phyloP scores from a whole-genome alignment of 495 filamentous ascomycete species.

The Evernia prunastri region DNA sequence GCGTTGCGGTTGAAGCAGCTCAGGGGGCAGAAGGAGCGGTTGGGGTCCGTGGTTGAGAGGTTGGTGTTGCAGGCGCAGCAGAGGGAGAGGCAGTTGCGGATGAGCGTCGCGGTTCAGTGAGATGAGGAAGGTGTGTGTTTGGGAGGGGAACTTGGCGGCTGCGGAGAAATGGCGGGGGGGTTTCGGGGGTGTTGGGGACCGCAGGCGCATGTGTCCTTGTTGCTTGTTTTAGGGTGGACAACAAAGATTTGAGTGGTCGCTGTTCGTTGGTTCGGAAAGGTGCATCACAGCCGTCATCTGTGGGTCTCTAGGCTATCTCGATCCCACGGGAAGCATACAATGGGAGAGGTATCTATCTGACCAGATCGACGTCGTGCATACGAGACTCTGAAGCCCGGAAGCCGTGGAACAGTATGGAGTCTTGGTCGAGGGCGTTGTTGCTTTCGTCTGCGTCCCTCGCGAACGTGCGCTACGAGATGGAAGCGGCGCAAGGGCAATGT shows the following conservation, averaged over 20 bases:
- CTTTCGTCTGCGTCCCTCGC: not conserved
- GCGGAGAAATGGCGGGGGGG: not conserved
- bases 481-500: not conserved
- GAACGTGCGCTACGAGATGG: not conserved
- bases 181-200: not conserved
- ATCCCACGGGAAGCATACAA: not conserved
- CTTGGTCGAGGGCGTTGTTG: not conserved
- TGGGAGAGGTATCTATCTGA: not conserved
- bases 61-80: slow-evolving; percentile 60
- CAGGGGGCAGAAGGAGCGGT: slow-evolving; percentile 67
- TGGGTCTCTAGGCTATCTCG: not conserved
- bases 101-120: slow-evolving; percentile 59
- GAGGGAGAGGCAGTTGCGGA: slow-evolving; percentile 68
- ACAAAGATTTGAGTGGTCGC: too few species aligned
- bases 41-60: slow-evolving; percentile 70
- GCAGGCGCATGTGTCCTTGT: slow-evolving; percentile 14
- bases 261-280: too few species aligned
- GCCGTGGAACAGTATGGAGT: not conserved
- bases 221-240: not conserved
- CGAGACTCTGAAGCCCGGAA: not conserved
- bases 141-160: too few species aligned
- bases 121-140: not conserved
- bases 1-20: slow-evolving; percentile 57
- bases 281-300: not conserved
- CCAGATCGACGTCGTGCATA: not conserved